A percentile compares a stretch with the other conserved stretches of the same genome.
These are phyloP conservation scores for Rhodotorula sp. DNA, from an alignment of 1,284 basidiomycete species.

Conservation along the genomic window DNA sequence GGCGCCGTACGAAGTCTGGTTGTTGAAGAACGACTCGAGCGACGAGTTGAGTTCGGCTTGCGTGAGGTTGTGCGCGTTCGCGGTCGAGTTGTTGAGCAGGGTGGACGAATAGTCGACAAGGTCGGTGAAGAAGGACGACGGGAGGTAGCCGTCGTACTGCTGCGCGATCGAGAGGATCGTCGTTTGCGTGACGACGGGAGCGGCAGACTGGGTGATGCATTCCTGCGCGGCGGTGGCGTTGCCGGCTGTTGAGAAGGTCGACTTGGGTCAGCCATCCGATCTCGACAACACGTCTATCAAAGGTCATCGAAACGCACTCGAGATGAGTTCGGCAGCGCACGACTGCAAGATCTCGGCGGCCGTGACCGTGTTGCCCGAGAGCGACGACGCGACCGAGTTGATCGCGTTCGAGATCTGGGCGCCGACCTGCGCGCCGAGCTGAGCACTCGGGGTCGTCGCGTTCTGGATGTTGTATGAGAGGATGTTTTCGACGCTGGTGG, in stretches of 20 bases:
- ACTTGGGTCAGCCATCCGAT: neutral
- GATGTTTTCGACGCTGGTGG: conserved; percentile 35
- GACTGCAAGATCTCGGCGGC: conserved; percentile 40
- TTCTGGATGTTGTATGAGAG: conserved; percentile 39
- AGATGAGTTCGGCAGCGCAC: conserved; percentile 40
- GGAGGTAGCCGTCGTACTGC: conserved; percentile 41
- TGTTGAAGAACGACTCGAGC: conserved; percentile 43
- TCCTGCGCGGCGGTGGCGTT: conserved; percentile 39
- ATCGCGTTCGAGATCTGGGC: conserved; percentile 43
- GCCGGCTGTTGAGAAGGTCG: conserved; percentile 21
- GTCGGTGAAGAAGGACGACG: conserved; percentile 43
- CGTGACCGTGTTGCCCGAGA: conserved; percentile 43
- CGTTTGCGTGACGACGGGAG: conserved; percentile 35
- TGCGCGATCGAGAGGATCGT: conserved; percentile 39
- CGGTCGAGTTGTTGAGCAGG: conserved; percentile 28
- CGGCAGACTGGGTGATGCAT: conserved; percentile 34
- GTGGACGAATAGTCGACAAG: conserved; percentile 34
- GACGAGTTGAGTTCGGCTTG: conserved; percentile 30
- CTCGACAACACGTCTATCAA: no score
- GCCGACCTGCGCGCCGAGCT: conserved; percentile 36
- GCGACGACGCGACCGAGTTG: conserved; percentile 36
- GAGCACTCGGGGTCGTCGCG: conserved; percentile 22
- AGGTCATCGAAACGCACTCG: conserved; percentile 8
- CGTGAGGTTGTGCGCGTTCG: conserved; percentile 35
- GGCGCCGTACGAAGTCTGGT: conserved; percentile 40